Evolutionary conservation across 225 moss, liverwort and hornwort genomes (phyloP).

Genomic region (Marchantia polymorpha): DNA sequence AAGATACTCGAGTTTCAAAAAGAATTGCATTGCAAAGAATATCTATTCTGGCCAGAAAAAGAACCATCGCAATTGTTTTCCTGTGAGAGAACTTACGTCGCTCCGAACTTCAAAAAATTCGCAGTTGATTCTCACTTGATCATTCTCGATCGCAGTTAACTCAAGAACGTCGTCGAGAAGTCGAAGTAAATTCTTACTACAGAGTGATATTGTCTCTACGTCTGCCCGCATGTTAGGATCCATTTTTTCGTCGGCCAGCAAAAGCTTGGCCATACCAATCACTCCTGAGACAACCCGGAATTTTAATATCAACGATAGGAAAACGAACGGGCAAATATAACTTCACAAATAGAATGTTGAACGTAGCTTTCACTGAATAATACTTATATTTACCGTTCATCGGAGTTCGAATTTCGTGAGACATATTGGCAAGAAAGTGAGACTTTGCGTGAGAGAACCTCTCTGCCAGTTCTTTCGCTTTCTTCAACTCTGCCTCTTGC

Average conservation of each 20-base stretch:
- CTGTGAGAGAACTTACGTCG: background rate
- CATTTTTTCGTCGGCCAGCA: background rate
- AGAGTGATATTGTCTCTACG: background rate
- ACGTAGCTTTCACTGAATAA: no score
- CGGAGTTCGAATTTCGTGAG: conserved; percentile 6
- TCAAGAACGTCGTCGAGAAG: background rate
- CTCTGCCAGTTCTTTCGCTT: conserved; percentile 4
- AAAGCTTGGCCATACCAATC: background rate
- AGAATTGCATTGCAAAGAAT: no score
- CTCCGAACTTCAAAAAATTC: background rate
- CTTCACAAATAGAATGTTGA: no score
- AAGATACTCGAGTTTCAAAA: no score
- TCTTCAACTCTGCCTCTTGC: background rate
- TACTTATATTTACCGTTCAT: background rate
- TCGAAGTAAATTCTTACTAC: background rate
- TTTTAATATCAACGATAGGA: no score
- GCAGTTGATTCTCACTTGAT: background rate
- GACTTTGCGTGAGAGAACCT: background rate
- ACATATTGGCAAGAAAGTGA: conserved; percentile 2
- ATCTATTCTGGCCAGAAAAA: no score
- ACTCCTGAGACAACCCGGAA: background rate
- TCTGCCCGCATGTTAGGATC: background rate
- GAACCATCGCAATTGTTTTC: no score
- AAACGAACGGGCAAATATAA: no score
- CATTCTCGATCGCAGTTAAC: background rate